Percentiles rank a stretch among this genome's conserved stretches.
Evolutionary conservation across 2,329 filamentous ascomycete genomes (phyloP).

Genomic region (Fusarium paranaense): DNA sequence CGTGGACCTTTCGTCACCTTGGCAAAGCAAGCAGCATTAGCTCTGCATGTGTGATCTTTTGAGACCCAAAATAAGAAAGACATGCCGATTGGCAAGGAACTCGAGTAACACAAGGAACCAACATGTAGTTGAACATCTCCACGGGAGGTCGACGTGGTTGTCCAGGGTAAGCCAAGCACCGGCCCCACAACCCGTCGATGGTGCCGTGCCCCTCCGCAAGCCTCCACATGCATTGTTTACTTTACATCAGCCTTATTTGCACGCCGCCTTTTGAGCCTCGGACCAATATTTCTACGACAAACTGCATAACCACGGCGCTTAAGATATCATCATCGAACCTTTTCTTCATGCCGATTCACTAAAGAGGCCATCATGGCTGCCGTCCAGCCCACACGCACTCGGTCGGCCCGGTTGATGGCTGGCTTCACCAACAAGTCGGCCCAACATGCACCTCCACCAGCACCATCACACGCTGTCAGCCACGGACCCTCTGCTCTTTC

Average conservation of each 20-base stretch:
- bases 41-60: neutral
- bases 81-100: neutral
- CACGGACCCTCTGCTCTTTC: constrained; percentile 45
- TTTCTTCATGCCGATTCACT: neutral
- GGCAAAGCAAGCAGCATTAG: neutral
- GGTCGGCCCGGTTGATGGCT: constrained; percentile 44
- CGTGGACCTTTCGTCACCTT: neutral
- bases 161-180: constrained; percentile 32
- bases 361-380: constrained; percentile 37
- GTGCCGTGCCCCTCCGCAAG: constrained; percentile 18
- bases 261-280: constrained; percentile 34
- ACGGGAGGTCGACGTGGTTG: neutral
- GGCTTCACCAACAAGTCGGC: constrained; percentile 38
- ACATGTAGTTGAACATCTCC: neutral
- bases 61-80: neutral
- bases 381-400: constrained; percentile 41
- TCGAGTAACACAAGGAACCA: neutral
- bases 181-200: constrained; percentile 25
- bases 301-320: constrained; percentile 14
- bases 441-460: constrained; percentile 16
- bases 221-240: constrained; percentile 34
- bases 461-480: constrained; percentile 9
- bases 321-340: neutral
- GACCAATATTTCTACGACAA: constrained; percentile 23
- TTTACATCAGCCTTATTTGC: constrained; percentile 35